These are phyloP conservation scores for Gaultheria prostrata DNA, from an alignment of 148 eudicot genomes.

Conservation along the genomic window DNA sequence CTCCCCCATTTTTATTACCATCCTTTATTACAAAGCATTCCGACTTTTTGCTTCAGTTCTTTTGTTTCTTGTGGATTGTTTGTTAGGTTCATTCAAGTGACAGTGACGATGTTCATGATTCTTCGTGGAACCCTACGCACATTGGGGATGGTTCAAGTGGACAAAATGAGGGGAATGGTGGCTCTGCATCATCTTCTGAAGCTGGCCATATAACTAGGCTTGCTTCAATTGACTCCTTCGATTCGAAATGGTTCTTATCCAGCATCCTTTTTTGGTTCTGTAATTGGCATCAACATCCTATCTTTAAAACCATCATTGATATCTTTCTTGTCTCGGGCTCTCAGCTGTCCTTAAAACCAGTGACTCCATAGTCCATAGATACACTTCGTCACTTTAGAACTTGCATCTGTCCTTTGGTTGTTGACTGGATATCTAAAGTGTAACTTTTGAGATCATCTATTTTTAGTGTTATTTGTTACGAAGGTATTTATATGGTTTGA, in stretches of 20 bases:
- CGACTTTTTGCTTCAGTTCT: not conserved
- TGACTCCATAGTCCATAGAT: not conserved
- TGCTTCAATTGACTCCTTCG: conserved; percentile 97
- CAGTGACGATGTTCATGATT: conserved; percentile 53
- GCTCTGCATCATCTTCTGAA: conserved; percentile 64
- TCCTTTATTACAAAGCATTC: not conserved
- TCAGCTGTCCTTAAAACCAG: not conserved
- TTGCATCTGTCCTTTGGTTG: not conserved
- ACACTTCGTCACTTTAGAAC: not conserved
- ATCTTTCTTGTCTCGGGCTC: not conserved
- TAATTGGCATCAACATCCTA: not conserved
- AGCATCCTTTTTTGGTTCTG: conserved; percentile 1
- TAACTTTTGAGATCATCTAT: not conserved
- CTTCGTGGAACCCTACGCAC: conserved; percentile 71
- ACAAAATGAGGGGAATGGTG: conserved; percentile 52
- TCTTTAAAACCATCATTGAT: conserved; percentile 1
- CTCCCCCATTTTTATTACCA: not conserved
- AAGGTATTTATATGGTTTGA: not conserved
- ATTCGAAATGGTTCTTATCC: conserved; percentile 77
- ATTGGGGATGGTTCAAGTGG: conserved; percentile 62
- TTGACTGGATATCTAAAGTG: not conserved
- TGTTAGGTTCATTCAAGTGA: conserved; percentile 49
- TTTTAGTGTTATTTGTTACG: not conserved
- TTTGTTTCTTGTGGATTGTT: not conserved
- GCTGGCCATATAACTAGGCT: conserved; percentile 72